Evolutionary conservation across 2,329 filamentous ascomycete species (phyloP).

Genomic region (Diaporthe vexans): DNA sequence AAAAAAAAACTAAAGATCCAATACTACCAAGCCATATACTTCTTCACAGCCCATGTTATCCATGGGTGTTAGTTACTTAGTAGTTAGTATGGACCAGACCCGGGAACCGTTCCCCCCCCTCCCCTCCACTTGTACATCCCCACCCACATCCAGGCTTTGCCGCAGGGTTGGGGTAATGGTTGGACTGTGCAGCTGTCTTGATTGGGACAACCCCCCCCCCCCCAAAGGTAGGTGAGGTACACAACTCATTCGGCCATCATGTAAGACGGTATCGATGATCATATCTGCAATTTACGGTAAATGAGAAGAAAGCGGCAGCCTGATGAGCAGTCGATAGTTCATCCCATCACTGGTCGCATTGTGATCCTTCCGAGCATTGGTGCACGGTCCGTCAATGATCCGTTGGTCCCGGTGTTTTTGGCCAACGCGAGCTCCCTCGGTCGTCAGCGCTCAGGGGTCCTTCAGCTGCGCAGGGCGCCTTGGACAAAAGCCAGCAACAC

Average conservation of each 20-base stretch:
- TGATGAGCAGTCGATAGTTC: neutral
- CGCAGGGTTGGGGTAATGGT: neutral
- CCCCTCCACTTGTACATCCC: neutral
- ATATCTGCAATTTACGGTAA: neutral
- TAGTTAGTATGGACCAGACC: neutral
- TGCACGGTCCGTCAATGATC: slow-evolving; percentile 33
- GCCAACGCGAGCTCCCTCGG: slow-evolving; percentile 27
- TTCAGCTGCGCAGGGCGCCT: neutral
- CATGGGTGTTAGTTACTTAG: too few relatives aligned
- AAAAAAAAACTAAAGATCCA: too few relatives aligned
- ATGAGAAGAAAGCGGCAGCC: too few relatives aligned
- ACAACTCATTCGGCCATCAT: too few relatives aligned
- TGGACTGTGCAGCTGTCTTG: neutral
- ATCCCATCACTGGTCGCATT: slow-evolving; percentile 5
- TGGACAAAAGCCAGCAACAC: neutral
- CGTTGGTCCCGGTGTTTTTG: slow-evolving; percentile 3
- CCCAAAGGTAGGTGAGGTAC: neutral
- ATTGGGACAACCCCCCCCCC: neutral
- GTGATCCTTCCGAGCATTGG: slow-evolving; percentile 17
- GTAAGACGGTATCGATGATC: neutral
- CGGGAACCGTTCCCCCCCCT: neutral
- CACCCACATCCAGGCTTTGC: neutral
- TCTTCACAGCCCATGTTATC: too few relatives aligned
- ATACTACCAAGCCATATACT: too few relatives aligned
- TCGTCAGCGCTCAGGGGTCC: slow-evolving; percentile 1